Base-by-base conservation (phyloP, 1,284 basidiomycete genomes). In the Agroathelia rolfsii region DNA sequence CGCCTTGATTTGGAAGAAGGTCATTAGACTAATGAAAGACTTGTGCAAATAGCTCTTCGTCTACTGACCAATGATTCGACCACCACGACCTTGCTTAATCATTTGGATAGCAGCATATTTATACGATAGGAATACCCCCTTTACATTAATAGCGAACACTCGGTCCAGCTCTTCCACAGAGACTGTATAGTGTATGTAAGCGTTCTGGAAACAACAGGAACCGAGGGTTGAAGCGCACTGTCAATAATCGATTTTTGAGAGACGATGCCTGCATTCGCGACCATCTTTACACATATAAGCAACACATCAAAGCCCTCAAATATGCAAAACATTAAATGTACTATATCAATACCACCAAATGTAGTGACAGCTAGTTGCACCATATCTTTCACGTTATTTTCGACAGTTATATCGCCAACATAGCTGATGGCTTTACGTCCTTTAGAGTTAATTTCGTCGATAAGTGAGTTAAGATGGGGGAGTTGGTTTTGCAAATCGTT, bases 261-360 rank as follows among this genome's bases (percentile, higher is more conserved):
- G 28, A 48, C 53, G 12, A 62, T 55, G 3, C 59, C 61, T 0
- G 61, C 61, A 43, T 64, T 64, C 12, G 61, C 58, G 20, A 64
- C 58, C 45, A 51, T 46, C 38, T 40, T 18, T 5, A 6, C 9
- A 15, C 13, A 8, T 6, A 15, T n/a, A 7, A 10, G n/a, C 10
- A 17, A 7, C 11, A 14, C 6, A 15, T n/a, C n/a, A 21, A n/a
- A n/a, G n/a, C n/a, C 24, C 5, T 15, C 10, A n/a, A 6, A 6
- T 10, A 10, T 6, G 6, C 7, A 16, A 6, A 7, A 23, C 9
- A n/a, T 13, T n/a, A n/a, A n/a, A 33, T 41, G 15, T 33, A 44
- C 42, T 8, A 40, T 32, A 19, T 42, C 40, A 8, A 44, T 18
- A 1, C 41, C 47, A 2, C 56, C 56, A 21, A 57, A 50, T 33